Base-by-base conservation (phyloP, 2,329 filamentous ascomycete genomes). In the Epichloe typhina region DNA sequence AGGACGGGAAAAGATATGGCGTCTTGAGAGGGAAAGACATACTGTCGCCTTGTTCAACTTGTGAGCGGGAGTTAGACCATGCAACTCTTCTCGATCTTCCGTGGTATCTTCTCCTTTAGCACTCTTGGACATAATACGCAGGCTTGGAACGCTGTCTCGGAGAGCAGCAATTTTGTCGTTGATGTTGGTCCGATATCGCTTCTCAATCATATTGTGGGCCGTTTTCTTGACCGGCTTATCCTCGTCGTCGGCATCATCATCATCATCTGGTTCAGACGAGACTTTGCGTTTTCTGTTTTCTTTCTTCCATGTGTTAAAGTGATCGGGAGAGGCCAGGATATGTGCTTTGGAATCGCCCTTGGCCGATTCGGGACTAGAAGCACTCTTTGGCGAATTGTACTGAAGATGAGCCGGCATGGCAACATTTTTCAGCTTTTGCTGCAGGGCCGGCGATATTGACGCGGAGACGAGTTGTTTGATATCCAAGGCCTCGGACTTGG, bases 41-140 rank as follows among this genome's bases (percentile, higher is more conserved):
- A 83, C 88, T 2, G 90, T 96, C n/a, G 91, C 91, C 67, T 97
- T 97, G 72, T 97, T 97, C 31, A 96, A 73, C 67, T 97, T 97
- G 70, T 94, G 90, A 5, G 89, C 88, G 1, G 89, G 86, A 2
- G 88, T 84, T 48, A 93, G 72, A 48, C 88, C 88, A 15, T 85
- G 74, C 35, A 69, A 61, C 52, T 93, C 87, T 57, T 94, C 87
- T 37, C 84, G 80, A 57, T 91, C 87, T 53, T 83, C 83, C 0
- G 79, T 81, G 0, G 82, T 72, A 55, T 87, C 83, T 59, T 85
- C 83, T 39, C 80, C 83, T 52, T 72, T 72, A 46, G 77, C 78
- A 58, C 77, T 84, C 70, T 86, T 88, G 38, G 82, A 82, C 79
- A 90, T 88, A 58, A 89, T 86, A 46, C 90, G 82, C 52, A 97